Evolutionary conservation across 2,329 filamentous ascomycete species (phyloP).

Genomic region (Colletotrichum nymphaeae): DNA sequence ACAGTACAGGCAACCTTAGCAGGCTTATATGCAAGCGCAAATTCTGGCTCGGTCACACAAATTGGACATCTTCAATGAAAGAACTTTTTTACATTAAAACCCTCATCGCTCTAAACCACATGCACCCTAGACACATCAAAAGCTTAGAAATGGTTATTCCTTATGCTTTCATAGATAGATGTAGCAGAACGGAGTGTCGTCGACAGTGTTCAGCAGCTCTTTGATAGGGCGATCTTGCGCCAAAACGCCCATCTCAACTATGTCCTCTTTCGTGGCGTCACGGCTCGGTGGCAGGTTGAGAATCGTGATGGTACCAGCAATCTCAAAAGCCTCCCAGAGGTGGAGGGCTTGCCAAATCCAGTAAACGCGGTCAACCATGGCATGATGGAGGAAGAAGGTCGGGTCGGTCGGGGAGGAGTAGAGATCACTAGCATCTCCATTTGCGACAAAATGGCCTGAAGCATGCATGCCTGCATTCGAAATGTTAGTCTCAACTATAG

Average conservation of each 20-base stretch:
- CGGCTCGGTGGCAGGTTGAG: constrained; percentile 38
- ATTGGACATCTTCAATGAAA: too few species aligned
- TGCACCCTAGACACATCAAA: too few species aligned
- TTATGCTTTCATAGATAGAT: constrained; percentile 38
- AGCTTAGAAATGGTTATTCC: not conserved
- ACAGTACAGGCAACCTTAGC: too few species aligned
- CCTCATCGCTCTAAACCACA: too few species aligned
- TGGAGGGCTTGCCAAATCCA: constrained; percentile 44
- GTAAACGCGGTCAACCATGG: constrained; percentile 41
- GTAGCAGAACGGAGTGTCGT: constrained; percentile 48
- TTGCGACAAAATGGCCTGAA: constrained; percentile 44
- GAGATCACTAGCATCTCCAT: constrained; percentile 40
- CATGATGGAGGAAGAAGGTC: constrained; percentile 41
- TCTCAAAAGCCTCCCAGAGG: constrained; percentile 26
- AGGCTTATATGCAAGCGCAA: too few species aligned
- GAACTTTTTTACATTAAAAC: too few species aligned
- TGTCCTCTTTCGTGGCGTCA: constrained; percentile 39
- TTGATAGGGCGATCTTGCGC: constrained; percentile 43
- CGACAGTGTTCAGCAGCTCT: constrained; percentile 46
- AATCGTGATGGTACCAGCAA: constrained; percentile 39
- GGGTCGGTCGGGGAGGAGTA: constrained; percentile 41
- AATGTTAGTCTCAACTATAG: not conserved
- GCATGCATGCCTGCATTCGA: constrained; percentile 22
- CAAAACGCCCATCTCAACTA: constrained; percentile 42
- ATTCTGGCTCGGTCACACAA: too few species aligned